Conservation (phyloP, 208 protist genomes). For the Herpetomonas tarakana region DNA sequence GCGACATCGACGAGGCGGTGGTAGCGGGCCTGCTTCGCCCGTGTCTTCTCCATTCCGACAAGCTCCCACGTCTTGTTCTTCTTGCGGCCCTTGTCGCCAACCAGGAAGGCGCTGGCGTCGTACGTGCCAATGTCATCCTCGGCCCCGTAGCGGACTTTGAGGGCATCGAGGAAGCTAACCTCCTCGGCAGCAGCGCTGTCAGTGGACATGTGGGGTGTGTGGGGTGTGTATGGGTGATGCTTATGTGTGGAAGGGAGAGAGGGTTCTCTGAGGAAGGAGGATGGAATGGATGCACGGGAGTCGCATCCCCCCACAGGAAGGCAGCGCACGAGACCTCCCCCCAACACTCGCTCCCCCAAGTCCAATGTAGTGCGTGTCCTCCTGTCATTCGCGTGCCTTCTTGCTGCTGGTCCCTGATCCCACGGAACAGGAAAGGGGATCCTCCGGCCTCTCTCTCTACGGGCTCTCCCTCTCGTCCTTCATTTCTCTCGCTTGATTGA, state of each 20-base stretch:
- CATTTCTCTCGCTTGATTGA: no score
- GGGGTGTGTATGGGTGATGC: constrained; percentile 1
- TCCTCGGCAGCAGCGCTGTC: background rate
- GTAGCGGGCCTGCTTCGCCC: constrained; percentile 54
- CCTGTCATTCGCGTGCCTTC: no score
- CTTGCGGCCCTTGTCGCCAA: constrained; percentile 24
- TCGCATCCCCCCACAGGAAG: no score
- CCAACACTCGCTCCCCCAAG: no score
- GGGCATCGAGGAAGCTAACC: constrained; percentile 76
- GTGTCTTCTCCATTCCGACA: constrained; percentile 75
- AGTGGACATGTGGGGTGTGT: background rate
- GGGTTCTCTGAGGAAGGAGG: no score
- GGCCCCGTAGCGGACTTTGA: constrained; percentile 75
- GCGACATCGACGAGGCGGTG: constrained; percentile 60
- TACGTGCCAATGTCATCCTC: constrained; percentile 45
- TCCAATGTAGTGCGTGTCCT: no score
- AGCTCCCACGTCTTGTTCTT: constrained; percentile 79
- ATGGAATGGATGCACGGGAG: background rate
- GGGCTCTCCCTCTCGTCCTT: no score
- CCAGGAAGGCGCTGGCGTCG: constrained; percentile 39
- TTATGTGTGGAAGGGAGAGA: background rate
- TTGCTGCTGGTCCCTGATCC: no score
- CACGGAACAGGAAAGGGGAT: no score
- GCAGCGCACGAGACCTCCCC: no score
- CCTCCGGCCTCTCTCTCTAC: no score